Conservation (phyloP, 805 yeast species). For the Yamadazyma olivae region DNA sequence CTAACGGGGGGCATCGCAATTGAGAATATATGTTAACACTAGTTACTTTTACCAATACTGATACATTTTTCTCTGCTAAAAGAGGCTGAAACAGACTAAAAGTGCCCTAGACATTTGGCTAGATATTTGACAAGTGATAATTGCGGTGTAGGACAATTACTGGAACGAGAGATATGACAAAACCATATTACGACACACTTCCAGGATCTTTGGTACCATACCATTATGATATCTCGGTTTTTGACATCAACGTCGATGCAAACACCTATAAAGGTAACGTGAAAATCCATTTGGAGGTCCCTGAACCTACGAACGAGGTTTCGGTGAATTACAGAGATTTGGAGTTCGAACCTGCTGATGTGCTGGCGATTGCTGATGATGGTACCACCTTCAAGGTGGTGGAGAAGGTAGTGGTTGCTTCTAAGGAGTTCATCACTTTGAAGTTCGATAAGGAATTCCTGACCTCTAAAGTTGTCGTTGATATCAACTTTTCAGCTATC, state of each 20-base stretch:
- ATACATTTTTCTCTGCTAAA: no score
- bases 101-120: no score
- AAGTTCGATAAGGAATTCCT: constrained; percentile 41
- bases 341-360: constrained; percentile 18
- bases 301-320: constrained; percentile 40
- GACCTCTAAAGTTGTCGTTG: constrained; percentile 24
- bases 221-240: constrained; percentile 62
- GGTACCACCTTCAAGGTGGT: constrained; percentile 5
- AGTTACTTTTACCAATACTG: no score
- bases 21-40: no score
- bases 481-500: constrained; percentile 37
- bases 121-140: no score
- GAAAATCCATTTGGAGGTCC: constrained; percentile 44
- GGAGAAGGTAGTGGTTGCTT: constrained; percentile 29
- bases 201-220: constrained; percentile 68
- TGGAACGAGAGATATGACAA: no score
- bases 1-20: no score
- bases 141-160: no score
- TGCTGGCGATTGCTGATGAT: constrained; percentile 9
- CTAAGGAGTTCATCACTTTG: constrained; percentile 63
- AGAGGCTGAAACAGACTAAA: no score
- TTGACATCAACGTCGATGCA: constrained; percentile 55
- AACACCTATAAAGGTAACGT: constrained; percentile 49
- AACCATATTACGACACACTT: constrained; percentile 48
- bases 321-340: constrained; percentile 49